These are phyloP conservation scores for Geotrichum bryndzae DNA, from an alignment of 1,139 yeast species.

Conservation along the genomic window DNA sequence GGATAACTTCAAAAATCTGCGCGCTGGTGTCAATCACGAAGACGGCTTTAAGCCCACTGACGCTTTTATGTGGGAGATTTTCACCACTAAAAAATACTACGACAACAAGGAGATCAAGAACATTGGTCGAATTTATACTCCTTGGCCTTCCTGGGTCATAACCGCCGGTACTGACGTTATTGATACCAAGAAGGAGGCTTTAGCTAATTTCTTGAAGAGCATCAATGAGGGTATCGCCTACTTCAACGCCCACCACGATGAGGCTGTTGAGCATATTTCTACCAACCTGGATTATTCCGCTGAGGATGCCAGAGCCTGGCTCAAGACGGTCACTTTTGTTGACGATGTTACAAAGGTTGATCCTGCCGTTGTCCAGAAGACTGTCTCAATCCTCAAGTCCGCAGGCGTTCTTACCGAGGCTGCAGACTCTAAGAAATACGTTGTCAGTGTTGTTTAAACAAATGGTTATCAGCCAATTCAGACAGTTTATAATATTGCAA, in stretches of 20 bases:
- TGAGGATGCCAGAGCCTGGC: conserved; percentile 76
- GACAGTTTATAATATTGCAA: background rate
- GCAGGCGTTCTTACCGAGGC: conserved; percentile 49
- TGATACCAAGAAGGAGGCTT: conserved; percentile 27
- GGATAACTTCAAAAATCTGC: conserved; percentile 64
- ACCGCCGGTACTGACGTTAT: conserved; percentile 44
- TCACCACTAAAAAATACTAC: conserved; percentile 80
- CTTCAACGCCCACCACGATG: conserved; percentile 54
- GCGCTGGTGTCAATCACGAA: conserved; percentile 68
- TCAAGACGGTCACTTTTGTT: conserved; percentile 65
- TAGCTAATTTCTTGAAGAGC: conserved; percentile 46
- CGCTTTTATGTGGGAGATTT: conserved; percentile 95
- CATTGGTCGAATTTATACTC: conserved; percentile 85
- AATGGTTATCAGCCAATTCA: background rate
- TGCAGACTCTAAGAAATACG: conserved; percentile 23
- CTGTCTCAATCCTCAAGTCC: conserved; percentile 50
- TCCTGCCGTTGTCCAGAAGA: conserved; percentile 48
- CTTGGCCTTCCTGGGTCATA: conserved; percentile 95
- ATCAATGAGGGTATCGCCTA: conserved; percentile 63
- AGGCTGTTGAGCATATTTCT: conserved; percentile 61
- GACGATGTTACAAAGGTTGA: conserved; percentile 47
- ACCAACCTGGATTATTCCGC: conserved; percentile 65
- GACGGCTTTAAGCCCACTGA: conserved; percentile 46
- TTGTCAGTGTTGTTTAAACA: conserved; percentile 2
- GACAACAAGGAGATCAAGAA: conserved; percentile 72